phyloP scores from a whole-genome alignment of 225 moss, liverwort and hornwort species.

The Pseudisothecium myosuroides region DNA sequence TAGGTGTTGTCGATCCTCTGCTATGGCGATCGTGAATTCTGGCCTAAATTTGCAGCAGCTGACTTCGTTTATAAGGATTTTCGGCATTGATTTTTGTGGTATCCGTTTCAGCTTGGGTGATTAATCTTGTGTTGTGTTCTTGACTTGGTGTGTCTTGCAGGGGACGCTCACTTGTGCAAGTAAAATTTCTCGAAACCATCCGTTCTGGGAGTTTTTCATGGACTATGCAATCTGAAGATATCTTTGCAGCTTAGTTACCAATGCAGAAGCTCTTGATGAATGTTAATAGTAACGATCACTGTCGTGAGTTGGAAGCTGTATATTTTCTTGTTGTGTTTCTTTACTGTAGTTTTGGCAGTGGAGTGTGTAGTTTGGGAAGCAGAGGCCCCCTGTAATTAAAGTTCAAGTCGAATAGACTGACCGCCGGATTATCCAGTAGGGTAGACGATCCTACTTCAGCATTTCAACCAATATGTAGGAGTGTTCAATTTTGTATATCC shows the following conservation, averaged over 20 bases:
- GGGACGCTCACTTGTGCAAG: conserved; percentile 28
- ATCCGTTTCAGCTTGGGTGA: background rate
- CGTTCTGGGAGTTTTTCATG: background rate
- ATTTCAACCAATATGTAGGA: background rate
- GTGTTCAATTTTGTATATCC: too few species aligned
- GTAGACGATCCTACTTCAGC: background rate
- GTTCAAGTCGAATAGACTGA: background rate
- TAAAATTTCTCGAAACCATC: background rate
- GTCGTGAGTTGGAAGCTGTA: background rate
- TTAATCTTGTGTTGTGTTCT: background rate
- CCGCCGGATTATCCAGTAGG: background rate
- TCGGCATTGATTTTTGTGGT: background rate
- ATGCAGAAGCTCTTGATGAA: background rate
- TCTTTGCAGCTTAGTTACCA: background rate
- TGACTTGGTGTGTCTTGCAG: conserved; percentile 3
- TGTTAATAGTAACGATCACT: background rate
- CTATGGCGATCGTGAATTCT: background rate
- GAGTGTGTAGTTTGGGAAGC: background rate
- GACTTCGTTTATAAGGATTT: background rate
- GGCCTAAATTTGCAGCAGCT: background rate
- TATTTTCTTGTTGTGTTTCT: background rate
- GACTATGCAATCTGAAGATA: background rate
- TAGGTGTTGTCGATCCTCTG: background rate
- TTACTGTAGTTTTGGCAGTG: background rate
- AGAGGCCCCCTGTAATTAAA: background rate